Conservation (phyloP, 805 yeast species). For the Yarrowia sp. region DNA sequence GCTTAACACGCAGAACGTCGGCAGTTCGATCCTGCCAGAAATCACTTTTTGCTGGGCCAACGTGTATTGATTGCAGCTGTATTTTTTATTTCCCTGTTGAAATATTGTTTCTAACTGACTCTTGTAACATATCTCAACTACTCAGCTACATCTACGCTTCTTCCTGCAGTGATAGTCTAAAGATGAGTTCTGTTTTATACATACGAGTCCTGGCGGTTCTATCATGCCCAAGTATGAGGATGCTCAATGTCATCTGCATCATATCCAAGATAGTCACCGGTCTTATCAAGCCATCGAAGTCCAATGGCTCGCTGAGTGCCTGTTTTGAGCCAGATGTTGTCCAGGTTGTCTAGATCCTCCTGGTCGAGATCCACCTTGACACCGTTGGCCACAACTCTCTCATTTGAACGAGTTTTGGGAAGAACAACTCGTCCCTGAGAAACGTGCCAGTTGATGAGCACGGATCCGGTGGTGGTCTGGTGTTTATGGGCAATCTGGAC, state of each 20-base stretch:
- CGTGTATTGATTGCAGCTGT: too few relatives aligned
- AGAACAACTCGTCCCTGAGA: neutral
- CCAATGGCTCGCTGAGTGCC: neutral
- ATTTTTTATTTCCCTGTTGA: too few relatives aligned
- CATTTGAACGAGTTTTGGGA: neutral
- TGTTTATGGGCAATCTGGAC: too few relatives aligned
- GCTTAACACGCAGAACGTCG: slow-evolving; percentile 99
- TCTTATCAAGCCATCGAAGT: neutral
- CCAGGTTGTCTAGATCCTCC: neutral
- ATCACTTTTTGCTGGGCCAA: slow-evolving; percentile 25
- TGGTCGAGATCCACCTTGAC: neutral
- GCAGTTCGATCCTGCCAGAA: slow-evolving; percentile 97
- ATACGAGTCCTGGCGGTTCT: too few relatives aligned
- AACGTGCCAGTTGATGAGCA: neutral
- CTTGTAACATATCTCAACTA: too few relatives aligned
- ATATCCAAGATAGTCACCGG: neutral
- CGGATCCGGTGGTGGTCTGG: neutral
- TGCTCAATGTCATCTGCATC: neutral
- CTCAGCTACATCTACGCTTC: too few relatives aligned
- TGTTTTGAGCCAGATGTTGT: neutral
- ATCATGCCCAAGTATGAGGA: neutral
- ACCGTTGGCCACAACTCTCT: neutral
- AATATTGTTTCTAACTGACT: too few relatives aligned
- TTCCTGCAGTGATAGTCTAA: too few relatives aligned
- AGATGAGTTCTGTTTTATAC: too few relatives aligned